Conservation (phyloP, 805 yeast genomes). For the Saccharomycopsis sp. region DNA sequence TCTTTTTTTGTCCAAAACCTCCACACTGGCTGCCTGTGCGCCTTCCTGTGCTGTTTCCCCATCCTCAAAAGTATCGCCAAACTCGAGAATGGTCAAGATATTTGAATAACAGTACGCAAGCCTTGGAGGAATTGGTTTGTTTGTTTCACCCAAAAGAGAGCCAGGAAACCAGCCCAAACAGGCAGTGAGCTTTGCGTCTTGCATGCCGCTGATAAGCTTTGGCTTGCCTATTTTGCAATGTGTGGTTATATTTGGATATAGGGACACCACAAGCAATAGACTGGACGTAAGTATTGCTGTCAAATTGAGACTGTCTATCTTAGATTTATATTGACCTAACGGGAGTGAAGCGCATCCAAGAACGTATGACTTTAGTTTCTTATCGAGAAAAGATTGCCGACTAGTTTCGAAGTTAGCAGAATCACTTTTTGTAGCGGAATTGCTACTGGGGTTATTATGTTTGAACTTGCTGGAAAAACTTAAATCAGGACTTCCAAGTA, state of each 20-base stretch:
- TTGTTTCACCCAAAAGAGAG: constrained; percentile 22
- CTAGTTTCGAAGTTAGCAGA: background rate
- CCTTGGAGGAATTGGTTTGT: constrained; percentile 32
- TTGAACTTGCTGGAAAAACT: constrained; percentile 1
- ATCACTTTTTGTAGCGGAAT: background rate
- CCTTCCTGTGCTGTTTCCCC: background rate
- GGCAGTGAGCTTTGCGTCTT: constrained; percentile 34
- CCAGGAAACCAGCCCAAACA: constrained; percentile 60
- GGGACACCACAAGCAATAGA: constrained; percentile 46
- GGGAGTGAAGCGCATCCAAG: constrained; percentile 49
- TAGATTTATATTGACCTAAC: constrained; percentile 46
- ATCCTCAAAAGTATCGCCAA: constrained; percentile 28
- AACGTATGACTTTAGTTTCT: constrained; percentile 9
- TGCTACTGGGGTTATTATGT: too few species aligned
- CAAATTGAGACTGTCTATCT: constrained; percentile 52
- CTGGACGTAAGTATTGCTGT: constrained; percentile 52
- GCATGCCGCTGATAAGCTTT: constrained; percentile 26
- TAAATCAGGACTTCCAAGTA: constrained; percentile 42
- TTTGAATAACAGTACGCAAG: constrained; percentile 70
- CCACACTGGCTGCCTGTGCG: constrained; percentile 19
- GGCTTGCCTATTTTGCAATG: constrained; percentile 51
- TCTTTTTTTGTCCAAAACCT: constrained; percentile 36
- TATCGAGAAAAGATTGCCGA: background rate
- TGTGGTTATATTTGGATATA: constrained; percentile 43
- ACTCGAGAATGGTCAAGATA: constrained; percentile 47